A percentile compares a stretch with the other conserved stretches of the same genome.
Evolutionary conservation across 805 yeast genomes (phyloP).

Genomic region (Myxozyma udenii): DNA sequence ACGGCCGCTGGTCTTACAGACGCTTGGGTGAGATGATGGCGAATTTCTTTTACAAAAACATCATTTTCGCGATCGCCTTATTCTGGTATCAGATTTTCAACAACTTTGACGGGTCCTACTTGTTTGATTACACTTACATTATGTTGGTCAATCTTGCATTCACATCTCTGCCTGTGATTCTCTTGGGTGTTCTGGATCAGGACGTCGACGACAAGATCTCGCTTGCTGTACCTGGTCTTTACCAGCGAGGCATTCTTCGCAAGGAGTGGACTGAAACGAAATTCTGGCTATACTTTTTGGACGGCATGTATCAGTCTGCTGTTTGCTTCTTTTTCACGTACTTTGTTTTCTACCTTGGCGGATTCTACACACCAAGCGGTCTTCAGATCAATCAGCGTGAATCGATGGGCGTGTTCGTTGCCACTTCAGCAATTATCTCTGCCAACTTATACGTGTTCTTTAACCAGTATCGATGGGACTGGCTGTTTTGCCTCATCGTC

Average conservation of each 20-base stretch:
- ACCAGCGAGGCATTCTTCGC: slow-evolving; percentile 63
- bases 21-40: slow-evolving; percentile 76
- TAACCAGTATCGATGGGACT: slow-evolving; percentile 77
- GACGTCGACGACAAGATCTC: slow-evolving; percentile 67
- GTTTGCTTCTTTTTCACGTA: slow-evolving; percentile 68
- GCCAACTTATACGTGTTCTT: slow-evolving; percentile 64
- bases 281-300: slow-evolving; percentile 61
- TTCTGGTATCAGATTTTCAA: slow-evolving; percentile 74
- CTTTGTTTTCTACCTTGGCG: slow-evolving; percentile 49
- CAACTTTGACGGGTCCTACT: slow-evolving; percentile 70
- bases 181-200: slow-evolving; percentile 70
- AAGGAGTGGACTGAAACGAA: slow-evolving; percentile 58
- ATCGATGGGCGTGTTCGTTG: slow-evolving; percentile 65
- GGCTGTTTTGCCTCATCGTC: slow-evolving; percentile 55
- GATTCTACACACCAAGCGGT: slow-evolving; percentile 47
- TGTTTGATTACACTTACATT: slow-evolving; percentile 73
- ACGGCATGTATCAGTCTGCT: slow-evolving; percentile 70
- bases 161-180: slow-evolving; percentile 73
- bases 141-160: slow-evolving; percentile 78
- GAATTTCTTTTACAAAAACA: slow-evolving; percentile 73
- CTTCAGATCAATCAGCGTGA: slow-evolving; percentile 60
- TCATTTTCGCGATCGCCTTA: slow-evolving; percentile 66
- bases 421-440: slow-evolving; percentile 58
- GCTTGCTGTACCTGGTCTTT: slow-evolving; percentile 66
- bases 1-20: slow-evolving; percentile 81